Percentiles rank a stretch among this genome's conserved stretches.
phyloP scores from a whole-genome alignment of 495 filamentous ascomycete species.

The Xylaria venustula region DNA sequence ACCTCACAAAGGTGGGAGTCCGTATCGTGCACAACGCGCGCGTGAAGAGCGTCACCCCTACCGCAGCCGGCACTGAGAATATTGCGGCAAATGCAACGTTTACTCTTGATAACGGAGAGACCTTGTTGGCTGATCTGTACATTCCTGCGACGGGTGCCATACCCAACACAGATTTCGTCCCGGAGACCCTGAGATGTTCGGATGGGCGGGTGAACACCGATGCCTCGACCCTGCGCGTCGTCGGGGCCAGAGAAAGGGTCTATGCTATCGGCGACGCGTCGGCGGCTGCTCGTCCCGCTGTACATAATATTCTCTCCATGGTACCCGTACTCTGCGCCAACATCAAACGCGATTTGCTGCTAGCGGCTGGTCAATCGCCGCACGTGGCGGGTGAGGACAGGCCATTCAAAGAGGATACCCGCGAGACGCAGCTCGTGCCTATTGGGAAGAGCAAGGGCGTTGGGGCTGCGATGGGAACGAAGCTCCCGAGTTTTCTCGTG shows the following conservation, averaged over 20 bases:
- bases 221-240: constrained; percentile 32
- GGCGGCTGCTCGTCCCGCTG: constrained; percentile 26
- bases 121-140: constrained; percentile 35
- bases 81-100: constrained; percentile 27
- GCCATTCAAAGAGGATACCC: constrained; percentile 37
- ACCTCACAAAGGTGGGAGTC: constrained; percentile 36
- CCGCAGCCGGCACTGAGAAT: constrained; percentile 5
- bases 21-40: constrained; percentile 25
- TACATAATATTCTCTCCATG: constrained; percentile 26
- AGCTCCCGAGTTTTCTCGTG: constrained; percentile 54
- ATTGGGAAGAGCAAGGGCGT: constrained; percentile 52
- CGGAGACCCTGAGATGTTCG: constrained; percentile 16
- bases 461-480: constrained; percentile 53
- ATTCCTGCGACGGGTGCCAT: constrained; percentile 35
- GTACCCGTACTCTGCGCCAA: constrained; percentile 34
- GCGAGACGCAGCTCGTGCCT: constrained; percentile 53
- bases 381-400: constrained; percentile 18
- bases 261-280: constrained; percentile 39
- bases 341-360: constrained; percentile 31
- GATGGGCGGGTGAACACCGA: constrained; percentile 34
- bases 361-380: constrained; percentile 26
- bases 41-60: constrained; percentile 18
- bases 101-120: constrained; percentile 29
- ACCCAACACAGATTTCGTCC: constrained; percentile 40
- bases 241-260: constrained; percentile 22